phyloP scores from a whole-genome alignment of 1,139 yeast genomes.

The Geotrichum siamense region DNA sequence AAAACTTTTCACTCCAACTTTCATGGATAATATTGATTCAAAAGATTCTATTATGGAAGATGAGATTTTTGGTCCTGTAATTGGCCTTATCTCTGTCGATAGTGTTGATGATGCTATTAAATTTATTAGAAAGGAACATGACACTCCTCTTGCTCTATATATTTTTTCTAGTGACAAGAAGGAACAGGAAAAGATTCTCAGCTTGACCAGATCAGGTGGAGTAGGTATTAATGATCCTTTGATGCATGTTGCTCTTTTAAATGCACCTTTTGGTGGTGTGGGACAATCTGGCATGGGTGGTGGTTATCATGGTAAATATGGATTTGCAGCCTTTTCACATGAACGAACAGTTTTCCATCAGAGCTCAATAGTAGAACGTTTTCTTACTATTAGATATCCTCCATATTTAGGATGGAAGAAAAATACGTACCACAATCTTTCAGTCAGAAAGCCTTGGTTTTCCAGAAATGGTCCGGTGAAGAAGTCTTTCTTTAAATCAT shows the following conservation, averaged over 20 bases:
- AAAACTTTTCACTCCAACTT: slow-evolving; percentile 65
- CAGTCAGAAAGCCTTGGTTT: slow-evolving; percentile 16
- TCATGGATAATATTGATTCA: slow-evolving; percentile 55
- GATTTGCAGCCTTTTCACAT: slow-evolving; percentile 71
- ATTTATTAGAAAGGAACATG: slow-evolving; percentile 48
- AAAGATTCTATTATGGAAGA: slow-evolving; percentile 65
- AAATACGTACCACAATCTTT: slow-evolving; percentile 2
- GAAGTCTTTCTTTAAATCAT: background rate
- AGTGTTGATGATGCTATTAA: slow-evolving; percentile 46
- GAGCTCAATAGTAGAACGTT: slow-evolving; percentile 14
- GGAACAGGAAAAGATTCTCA: slow-evolving; percentile 48
- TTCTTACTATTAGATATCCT: slow-evolving; percentile 12
- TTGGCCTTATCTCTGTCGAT: slow-evolving; percentile 60
- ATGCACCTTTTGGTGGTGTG: slow-evolving; percentile 88
- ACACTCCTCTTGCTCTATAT: slow-evolving; percentile 85
- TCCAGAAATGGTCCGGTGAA: slow-evolving; percentile 21
- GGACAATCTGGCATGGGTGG: slow-evolving; percentile 71
- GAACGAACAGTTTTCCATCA: slow-evolving; percentile 63
- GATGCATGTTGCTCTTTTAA: slow-evolving; percentile 61
- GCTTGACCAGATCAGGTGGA: slow-evolving; percentile 66
- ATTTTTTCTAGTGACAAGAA: slow-evolving; percentile 52
- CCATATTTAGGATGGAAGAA: slow-evolving; percentile 8
- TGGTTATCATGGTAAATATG: slow-evolving; percentile 65
- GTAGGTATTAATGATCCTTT: slow-evolving; percentile 64
- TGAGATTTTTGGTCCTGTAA: slow-evolving; percentile 80